These are phyloP conservation scores for Pleurotus salmoneostramineus DNA, from an alignment of 768 basidiomycete genomes.

Conservation along the genomic window DNA sequence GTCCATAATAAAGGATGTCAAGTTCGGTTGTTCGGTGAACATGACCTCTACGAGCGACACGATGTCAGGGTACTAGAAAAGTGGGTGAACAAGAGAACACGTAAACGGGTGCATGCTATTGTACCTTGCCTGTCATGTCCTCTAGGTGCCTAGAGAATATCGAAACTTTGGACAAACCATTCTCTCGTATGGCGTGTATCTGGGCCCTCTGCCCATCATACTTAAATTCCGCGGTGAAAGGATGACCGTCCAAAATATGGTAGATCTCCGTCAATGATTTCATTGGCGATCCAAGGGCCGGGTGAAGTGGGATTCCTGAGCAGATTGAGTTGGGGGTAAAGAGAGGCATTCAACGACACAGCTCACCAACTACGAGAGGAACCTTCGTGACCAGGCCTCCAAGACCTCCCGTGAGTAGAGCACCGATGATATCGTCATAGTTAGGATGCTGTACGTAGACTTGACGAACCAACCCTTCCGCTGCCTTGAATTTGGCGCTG, in stretches of 20 bases:
- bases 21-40: slow-evolving; percentile 34
- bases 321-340: no score
- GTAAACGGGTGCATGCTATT: neutral
- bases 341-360: neutral
- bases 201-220: slow-evolving; percentile 88
- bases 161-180: slow-evolving; percentile 37
- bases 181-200: slow-evolving; percentile 51
- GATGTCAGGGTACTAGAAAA: slow-evolving; percentile 78
- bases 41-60: slow-evolving; percentile 51
- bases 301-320: slow-evolving; percentile 76
- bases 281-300: slow-evolving; percentile 83
- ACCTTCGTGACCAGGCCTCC: slow-evolving; percentile 56
- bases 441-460: slow-evolving; percentile 80
- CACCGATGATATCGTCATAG: slow-evolving; percentile 64
- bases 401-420: slow-evolving; percentile 57
- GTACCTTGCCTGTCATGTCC: slow-evolving; percentile 86
- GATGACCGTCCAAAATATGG: slow-evolving; percentile 54
- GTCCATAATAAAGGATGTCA: slow-evolving; percentile 73
- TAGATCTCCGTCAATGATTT: slow-evolving; percentile 86
- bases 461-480: slow-evolving; percentile 63
- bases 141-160: slow-evolving; percentile 89
- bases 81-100: neutral
- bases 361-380: slow-evolving; percentile 66
- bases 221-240: slow-evolving; percentile 87
- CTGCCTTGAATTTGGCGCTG: slow-evolving; percentile 39